Evolutionary conservation across 257 asterid genomes (phyloP).

Genomic region (Ilex aquifolium): DNA sequence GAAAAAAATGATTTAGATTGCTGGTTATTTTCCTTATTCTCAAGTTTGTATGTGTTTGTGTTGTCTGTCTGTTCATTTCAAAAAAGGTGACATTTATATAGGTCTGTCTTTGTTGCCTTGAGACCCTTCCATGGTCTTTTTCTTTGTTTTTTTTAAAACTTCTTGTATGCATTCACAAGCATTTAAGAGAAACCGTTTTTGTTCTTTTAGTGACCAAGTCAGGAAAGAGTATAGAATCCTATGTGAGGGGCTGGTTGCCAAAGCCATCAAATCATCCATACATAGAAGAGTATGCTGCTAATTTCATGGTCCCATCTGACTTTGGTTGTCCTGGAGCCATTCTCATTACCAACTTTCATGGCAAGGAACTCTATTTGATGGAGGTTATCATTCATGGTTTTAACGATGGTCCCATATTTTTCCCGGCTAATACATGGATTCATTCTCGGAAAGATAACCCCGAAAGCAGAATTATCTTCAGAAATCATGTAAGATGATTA

Average conservation of each 20-base stretch:
- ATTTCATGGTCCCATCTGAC: constrained; percentile 55
- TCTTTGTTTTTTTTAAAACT: no score
- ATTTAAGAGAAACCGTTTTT: not conserved
- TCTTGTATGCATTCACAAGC: not conserved
- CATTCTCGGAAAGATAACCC: constrained; percentile 71
- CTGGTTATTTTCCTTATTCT: no score
- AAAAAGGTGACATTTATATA: no score
- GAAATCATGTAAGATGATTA: constrained; percentile 46
- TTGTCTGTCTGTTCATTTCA: no score
- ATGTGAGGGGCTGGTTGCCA: constrained; percentile 77
- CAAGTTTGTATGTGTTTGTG: no score
- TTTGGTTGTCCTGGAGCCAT: constrained; percentile 83
- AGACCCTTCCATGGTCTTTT: no score
- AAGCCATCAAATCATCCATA: constrained; percentile 52
- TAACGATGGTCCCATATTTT: constrained; percentile 52
- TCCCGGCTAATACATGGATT: constrained; percentile 82
- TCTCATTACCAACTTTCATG: constrained; percentile 66
- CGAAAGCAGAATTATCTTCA: constrained; percentile 70
- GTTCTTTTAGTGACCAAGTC: constrained; percentile 42
- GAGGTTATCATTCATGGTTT: constrained; percentile 75
- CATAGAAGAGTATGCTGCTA: constrained; percentile 64
- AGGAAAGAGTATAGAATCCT: constrained; percentile 63
- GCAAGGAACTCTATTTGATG: constrained; percentile 68
- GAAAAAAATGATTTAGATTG: no score
- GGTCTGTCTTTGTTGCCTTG: no score